Conservation (phyloP, 768 basidiomycete species). For the Chalciporus piperatus region DNA sequence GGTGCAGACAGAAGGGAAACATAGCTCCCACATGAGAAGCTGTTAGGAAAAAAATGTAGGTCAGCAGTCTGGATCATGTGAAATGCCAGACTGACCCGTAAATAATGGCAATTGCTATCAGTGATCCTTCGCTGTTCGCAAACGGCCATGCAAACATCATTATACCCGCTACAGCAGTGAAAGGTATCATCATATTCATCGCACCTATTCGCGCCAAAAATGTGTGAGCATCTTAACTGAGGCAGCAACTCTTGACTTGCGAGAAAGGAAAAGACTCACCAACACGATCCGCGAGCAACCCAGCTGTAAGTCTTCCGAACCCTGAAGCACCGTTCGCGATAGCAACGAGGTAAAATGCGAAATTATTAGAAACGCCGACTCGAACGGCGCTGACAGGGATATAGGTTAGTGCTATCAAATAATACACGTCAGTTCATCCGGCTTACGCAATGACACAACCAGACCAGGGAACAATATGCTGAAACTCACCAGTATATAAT, state of each 20-base stretch:
- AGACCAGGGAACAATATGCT: neutral
- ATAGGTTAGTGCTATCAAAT: constrained; percentile 61
- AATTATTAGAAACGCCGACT: constrained; percentile 45
- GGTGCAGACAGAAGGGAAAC: constrained; percentile 56
- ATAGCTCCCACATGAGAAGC: constrained; percentile 61
- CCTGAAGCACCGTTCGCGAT: constrained; percentile 67
- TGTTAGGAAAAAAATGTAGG: constrained; percentile 17
- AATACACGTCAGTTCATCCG: neutral
- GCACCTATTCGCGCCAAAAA: constrained; percentile 40
- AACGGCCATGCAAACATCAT: constrained; percentile 75
- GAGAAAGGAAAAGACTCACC: constrained; percentile 34
- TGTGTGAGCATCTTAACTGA: neutral
- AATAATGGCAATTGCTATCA: constrained; percentile 53
- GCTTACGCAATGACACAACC: neutral
- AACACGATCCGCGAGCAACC: constrained; percentile 50
- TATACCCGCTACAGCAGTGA: constrained; percentile 51
- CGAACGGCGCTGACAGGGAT: constrained; percentile 55
- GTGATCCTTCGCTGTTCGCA: constrained; percentile 38
- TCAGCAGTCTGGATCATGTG: neutral
- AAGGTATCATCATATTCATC: constrained; percentile 67
- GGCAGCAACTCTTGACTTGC: neutral
- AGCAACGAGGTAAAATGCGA: constrained; percentile 63
- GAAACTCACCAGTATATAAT: constrained; percentile 55
- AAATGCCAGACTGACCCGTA: constrained; percentile 54
- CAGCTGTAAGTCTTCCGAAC: constrained; percentile 56